These are phyloP conservation scores for Lagenidium giganteum DNA, from an alignment of 352 stramenopile genomes.

Conservation along the genomic window DNA sequence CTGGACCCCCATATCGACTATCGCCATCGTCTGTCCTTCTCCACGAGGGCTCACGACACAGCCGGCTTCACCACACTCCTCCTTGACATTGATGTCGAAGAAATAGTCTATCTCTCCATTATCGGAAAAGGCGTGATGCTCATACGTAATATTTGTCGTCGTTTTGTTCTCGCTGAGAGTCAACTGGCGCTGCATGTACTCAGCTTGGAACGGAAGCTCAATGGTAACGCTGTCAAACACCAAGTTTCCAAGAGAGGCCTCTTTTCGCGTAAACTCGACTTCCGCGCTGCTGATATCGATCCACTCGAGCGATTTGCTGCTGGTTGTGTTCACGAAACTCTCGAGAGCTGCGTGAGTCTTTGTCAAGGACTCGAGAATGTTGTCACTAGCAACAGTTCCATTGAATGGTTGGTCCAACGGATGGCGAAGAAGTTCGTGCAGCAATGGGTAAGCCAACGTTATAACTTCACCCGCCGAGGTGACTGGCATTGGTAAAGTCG, in stretches of 20 bases:
- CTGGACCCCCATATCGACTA: conserved; percentile 12
- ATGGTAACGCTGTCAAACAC: conserved; percentile 16
- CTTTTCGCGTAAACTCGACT: neutral
- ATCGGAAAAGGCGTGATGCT: neutral
- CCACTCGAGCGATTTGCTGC: conserved; percentile 7
- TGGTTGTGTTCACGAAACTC: conserved; percentile 6
- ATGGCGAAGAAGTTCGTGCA: too few relatives aligned
- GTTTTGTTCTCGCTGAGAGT: conserved; percentile 16
- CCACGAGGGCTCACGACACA: conserved; percentile 18
- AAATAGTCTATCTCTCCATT: conserved; percentile 1
- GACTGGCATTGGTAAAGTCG: too few relatives aligned
- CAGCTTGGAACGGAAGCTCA: conserved; percentile 12
- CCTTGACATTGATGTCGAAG: conserved; percentile 24
- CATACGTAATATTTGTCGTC: conserved; percentile 16
- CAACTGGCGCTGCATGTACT: conserved; percentile 19
- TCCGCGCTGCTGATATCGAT: conserved; percentile 9
- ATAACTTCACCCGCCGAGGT: too few relatives aligned
- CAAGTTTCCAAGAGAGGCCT: conserved; percentile 4
- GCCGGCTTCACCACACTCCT: conserved; percentile 14
- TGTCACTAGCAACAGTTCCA: too few relatives aligned
- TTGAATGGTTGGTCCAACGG: too few relatives aligned
- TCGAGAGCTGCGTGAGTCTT: too few relatives aligned
- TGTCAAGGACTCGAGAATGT: too few relatives aligned
- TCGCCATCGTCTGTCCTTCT: conserved; percentile 2
- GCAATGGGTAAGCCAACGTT: too few relatives aligned